Evolutionary conservation across 1,139 yeast genomes (phyloP).

Genomic region (Scheffersomyces segobiensis): DNA sequence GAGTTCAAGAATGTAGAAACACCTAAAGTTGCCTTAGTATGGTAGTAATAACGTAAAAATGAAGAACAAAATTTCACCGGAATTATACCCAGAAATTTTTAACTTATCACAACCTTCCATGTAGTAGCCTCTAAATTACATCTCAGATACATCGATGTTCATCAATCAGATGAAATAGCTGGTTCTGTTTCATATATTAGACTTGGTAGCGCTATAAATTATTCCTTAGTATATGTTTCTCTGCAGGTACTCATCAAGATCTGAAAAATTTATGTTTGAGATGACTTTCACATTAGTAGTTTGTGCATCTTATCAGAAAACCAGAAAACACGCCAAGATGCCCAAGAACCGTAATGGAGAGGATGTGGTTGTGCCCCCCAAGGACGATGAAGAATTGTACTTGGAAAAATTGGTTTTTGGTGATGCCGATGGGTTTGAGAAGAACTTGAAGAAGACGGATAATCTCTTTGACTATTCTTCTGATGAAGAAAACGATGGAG

Average conservation of each 20-base stretch:
- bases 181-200: not conserved
- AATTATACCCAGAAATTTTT: not conserved
- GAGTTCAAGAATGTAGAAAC: not conserved
- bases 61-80: not conserved
- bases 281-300: not conserved
- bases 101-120: too few species aligned
- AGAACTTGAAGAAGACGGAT: constrained; percentile 60
- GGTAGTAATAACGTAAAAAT: too few species aligned
- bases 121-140: too few species aligned
- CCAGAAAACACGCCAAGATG: constrained; percentile 13
- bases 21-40: not conserved
- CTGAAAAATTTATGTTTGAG: not conserved
- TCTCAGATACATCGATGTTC: not conserved
- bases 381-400: constrained; percentile 78
- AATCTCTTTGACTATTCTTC: constrained; percentile 52
- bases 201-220: not conserved
- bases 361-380: constrained; percentile 53
- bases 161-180: not conserved
- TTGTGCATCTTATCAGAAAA: not conserved
- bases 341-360: constrained; percentile 26
- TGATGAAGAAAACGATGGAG: constrained; percentile 39
- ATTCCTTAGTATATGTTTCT: not conserved
- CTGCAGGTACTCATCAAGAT: not conserved
- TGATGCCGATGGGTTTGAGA: constrained; percentile 76
- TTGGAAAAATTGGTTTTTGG: constrained; percentile 90